phyloP scores from a whole-genome alignment of 2,329 filamentous ascomycete genomes.

The Cladosporium sphaerospermum region DNA sequence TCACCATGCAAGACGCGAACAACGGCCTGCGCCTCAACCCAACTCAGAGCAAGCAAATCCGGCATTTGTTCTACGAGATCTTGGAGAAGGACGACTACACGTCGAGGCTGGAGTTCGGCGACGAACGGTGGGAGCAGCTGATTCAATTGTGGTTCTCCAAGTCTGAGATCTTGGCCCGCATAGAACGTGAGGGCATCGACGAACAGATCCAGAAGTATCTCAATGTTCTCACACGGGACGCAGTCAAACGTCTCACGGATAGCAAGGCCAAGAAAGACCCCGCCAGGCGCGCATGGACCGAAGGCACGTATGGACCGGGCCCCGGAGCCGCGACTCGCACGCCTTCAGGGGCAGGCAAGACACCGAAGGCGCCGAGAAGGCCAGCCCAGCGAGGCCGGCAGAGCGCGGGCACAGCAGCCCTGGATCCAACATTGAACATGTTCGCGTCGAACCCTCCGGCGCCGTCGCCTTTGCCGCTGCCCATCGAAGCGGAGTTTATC shows the following conservation, averaged over 20 bases:
- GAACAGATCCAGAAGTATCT: constrained; percentile 56
- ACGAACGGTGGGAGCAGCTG: constrained; percentile 64
- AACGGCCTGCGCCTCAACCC: constrained; percentile 64
- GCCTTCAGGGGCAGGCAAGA: constrained; percentile 9
- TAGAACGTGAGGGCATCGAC: constrained; percentile 18
- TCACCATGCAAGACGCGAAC: constrained; percentile 70
- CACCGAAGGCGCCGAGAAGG: constrained; percentile 5
- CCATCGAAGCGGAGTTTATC: constrained; percentile 62
- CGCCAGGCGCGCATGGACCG: constrained; percentile 37
- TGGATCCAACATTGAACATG: constrained; percentile 40
- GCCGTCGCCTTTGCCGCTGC: constrained; percentile 16
- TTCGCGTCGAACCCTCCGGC: constrained; percentile 13
- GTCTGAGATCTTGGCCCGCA: constrained; percentile 8
- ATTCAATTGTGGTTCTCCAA: constrained; percentile 59
- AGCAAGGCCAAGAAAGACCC: constrained; percentile 54
- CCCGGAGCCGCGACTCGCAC: constrained; percentile 36
- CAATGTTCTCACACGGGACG: constrained; percentile 66
- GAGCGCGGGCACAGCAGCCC: constrained; percentile 29
- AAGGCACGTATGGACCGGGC: constrained; percentile 32
- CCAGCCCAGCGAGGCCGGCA: background rate
- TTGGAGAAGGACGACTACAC: constrained; percentile 61
- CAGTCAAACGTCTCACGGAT: constrained; percentile 69
- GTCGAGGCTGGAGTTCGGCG: constrained; percentile 66
- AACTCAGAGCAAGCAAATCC: constrained; percentile 59
- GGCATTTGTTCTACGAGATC: constrained; percentile 60